phyloP scores from a whole-genome alignment of 768 basidiomycete genomes.

The Pleurotus pulmonarius region DNA sequence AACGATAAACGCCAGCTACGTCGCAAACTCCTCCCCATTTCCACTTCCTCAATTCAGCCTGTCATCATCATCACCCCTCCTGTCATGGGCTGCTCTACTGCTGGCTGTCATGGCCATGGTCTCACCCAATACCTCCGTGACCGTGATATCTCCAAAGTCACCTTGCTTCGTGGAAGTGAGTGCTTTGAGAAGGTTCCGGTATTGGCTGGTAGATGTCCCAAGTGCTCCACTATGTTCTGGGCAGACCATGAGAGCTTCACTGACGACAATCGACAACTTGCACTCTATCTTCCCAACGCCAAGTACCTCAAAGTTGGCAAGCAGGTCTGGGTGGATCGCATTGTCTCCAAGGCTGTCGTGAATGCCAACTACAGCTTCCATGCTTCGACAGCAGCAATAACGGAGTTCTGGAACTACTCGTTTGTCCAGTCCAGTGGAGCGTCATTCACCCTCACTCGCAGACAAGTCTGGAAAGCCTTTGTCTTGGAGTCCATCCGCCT shows the following conservation, averaged over 20 bases:
- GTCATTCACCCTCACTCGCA: slow-evolving; percentile 1
- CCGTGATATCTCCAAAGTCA: slow-evolving; percentile 11
- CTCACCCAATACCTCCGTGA: neutral
- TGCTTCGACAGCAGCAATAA: slow-evolving; percentile 14
- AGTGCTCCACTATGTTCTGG: slow-evolving; percentile 13
- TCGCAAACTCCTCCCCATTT: neutral
- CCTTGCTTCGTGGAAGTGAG: slow-evolving; percentile 10
- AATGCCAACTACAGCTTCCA: slow-evolving; percentile 17
- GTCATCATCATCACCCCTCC: neutral
- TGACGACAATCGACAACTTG: neutral
- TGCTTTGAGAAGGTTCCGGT: slow-evolving; percentile 10
- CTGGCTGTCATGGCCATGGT: neutral
- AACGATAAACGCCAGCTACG: neutral
- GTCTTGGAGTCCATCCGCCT: slow-evolving; percentile 16
- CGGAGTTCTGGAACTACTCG: slow-evolving; percentile 12
- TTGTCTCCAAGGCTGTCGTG: slow-evolving; percentile 11
- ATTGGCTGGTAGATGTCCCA: slow-evolving; percentile 12
- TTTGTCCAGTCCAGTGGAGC: slow-evolving; percentile 4
- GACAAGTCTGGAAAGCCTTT: slow-evolving; percentile 18
- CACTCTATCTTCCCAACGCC: slow-evolving; percentile 10
- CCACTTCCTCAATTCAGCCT: neutral
- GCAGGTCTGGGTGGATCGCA: slow-evolving; percentile 13
- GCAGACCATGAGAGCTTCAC: slow-evolving; percentile 16
- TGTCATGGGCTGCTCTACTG: slow-evolving; percentile 2
- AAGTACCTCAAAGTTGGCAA: slow-evolving; percentile 13